A percentile compares a stretch with the other conserved stretches of the same genome.
Evolutionary conservation across 1,284 basidiomycete genomes (phyloP).

Genomic region (Ustilago trichophora): DNA sequence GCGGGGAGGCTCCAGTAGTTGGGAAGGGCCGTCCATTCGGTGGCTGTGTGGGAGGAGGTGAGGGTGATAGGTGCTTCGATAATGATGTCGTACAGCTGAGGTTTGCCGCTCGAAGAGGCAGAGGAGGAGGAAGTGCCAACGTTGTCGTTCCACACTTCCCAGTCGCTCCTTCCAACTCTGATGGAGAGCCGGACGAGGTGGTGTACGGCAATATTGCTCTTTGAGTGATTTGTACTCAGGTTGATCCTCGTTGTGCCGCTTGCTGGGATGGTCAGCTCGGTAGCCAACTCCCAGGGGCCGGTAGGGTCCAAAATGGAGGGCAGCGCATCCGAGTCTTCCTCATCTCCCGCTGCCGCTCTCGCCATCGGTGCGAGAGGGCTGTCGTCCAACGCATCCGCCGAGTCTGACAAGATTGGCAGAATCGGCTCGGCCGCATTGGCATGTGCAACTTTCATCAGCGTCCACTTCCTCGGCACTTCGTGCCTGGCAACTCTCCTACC

Average conservation of each 20-base stretch:
- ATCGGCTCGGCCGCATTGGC: slow-evolving; percentile 72
- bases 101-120: slow-evolving; percentile 10
- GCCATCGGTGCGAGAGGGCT: slow-evolving; percentile 68
- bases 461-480: slow-evolving; percentile 76
- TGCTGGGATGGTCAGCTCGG: slow-evolving; percentile 53
- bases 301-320: slow-evolving; percentile 69
- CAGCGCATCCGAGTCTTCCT: slow-evolving; percentile 45
- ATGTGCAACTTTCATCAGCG: slow-evolving; percentile 74
- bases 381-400: slow-evolving; percentile 65
- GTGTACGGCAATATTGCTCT: slow-evolving; percentile 79
- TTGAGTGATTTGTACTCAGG: slow-evolving; percentile 83
- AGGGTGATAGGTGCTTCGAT: slow-evolving; percentile 80
- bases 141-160: slow-evolving; percentile 8
- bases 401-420: slow-evolving; percentile 75
- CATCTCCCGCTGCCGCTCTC: slow-evolving; percentile 45
- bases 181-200: slow-evolving; percentile 86
- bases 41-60: slow-evolving; percentile 56
- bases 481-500: slow-evolving; percentile 75
- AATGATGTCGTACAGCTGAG: slow-evolving; percentile 79
- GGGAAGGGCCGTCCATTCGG: slow-evolving; percentile 60
- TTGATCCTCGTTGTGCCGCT: slow-evolving; percentile 71
- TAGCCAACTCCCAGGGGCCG: slow-evolving; percentile 72
- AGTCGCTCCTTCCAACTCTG: slow-evolving; percentile 74
- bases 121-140: slow-evolving; percentile 2
- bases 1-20: slow-evolving; percentile 55